Evolutionary conservation across 371 early-diverging fungal species (phyloP), one percentile per base, ranked within the genome.

Genomic region (Blyttiomyces sp.): DNA sequence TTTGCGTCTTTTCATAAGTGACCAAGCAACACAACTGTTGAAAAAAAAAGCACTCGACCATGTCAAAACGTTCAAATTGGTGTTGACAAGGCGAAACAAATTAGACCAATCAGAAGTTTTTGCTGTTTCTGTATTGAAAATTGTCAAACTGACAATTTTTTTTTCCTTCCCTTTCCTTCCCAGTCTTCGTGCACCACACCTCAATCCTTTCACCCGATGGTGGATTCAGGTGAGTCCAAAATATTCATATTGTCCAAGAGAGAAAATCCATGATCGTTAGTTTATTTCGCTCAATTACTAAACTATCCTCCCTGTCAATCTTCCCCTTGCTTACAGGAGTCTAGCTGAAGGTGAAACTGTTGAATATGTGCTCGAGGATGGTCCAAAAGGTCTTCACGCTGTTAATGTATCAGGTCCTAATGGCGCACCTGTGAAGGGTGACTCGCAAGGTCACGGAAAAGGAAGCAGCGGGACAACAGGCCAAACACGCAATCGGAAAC

Each of bases 171-270:
- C 21, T 46, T 27, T 32, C 28, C 48, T 42, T 32, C 34, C 70
- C 46, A 80, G 91, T 93, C 7, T 93, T 93, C 80, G 93, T 93
- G 19, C 93, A 93, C 69, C 89, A 90, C 60, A 88, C 90, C 13
- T 88, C 90, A 21, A 92, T 93, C 55, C 75, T 86, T 48, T 88
- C 86, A 28, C 55, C 65, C 60, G 77, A 84, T 54, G 89, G 90
- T n/a, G 90, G 91, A 23, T 93, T 93, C 70, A 88, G 89, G 63
- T 69, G 27, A 35, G n/a, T 39, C 13, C 13, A 39, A 39, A n/a
- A 13, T 39, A 13, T n/a, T 39, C 11, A 39, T 13, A n/a, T n/a
- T n/a, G 39, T 39, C 39, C 11, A 13, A 13, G n/a, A 13, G 13
- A 13, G 39, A 39, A 39, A 39, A n/a, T 39, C 13, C 11, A 39